phyloP scores from a whole-genome alignment of 176 grass and related monocot genomes.

The Avena insularis region DNA sequence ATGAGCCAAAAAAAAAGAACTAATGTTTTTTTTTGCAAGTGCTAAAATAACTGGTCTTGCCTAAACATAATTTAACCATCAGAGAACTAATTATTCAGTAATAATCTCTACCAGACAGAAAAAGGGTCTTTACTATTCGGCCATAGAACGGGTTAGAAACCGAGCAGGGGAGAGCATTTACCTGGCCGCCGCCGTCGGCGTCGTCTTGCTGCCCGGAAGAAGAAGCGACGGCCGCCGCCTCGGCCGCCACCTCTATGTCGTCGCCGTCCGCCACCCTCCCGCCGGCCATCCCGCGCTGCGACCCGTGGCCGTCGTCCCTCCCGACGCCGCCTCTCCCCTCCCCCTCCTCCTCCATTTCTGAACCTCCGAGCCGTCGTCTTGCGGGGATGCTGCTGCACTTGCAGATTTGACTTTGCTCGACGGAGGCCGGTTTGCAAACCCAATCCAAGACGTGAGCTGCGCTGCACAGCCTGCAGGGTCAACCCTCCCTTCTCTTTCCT shows the following conservation, averaged over 20 bases:
- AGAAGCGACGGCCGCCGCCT: background rate
- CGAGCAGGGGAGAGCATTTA: no score
- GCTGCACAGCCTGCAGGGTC: background rate
- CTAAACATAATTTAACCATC: background rate
- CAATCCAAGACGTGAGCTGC: background rate
- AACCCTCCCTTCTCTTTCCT: background rate
- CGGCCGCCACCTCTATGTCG: slow-evolving; percentile 27
- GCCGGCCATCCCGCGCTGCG: slow-evolving; percentile 9
- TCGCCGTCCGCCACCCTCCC: slow-evolving; percentile 26
- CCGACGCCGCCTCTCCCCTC: background rate
- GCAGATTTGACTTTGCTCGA: slow-evolving; percentile 22
- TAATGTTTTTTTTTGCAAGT: background rate
- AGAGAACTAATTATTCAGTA: background rate
- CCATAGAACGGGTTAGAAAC: no score
- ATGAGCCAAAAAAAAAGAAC: background rate
- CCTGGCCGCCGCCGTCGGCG: background rate
- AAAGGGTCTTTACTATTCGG: no score
- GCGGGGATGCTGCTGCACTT: background rate
- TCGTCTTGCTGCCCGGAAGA: slow-evolving; percentile 26
- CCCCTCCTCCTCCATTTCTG: slow-evolving; percentile 22
- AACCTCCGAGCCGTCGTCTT: no score
- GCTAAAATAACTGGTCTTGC: background rate
- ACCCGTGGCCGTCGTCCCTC: slow-evolving; percentile 9
- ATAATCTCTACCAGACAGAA: background rate
- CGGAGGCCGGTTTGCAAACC: background rate